Percentiles rank a stretch among this genome's conserved stretches.
phyloP scores from a whole-genome alignment of 2,329 filamentous ascomycete species.

The Colletotrichum endophyticum region DNA sequence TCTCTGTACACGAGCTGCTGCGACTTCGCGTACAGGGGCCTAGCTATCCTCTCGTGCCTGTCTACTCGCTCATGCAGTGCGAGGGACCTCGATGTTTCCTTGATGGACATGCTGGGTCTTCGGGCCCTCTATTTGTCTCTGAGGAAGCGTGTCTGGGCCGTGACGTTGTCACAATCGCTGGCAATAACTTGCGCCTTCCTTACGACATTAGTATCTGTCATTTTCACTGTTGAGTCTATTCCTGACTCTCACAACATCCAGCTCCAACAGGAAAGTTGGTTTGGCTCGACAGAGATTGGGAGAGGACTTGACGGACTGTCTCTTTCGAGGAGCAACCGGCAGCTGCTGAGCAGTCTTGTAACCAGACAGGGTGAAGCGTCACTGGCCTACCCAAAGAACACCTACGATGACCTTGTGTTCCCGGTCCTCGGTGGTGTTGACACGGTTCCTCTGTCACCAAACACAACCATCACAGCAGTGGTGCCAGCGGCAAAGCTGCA shows the following conservation, averaged over 20 bases:
- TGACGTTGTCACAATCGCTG: not conserved
- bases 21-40: not conserved
- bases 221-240: not conserved
- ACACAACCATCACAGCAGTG: not conserved
- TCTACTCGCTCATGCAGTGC: not conserved
- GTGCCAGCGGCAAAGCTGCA: not conserved
- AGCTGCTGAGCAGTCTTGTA: not conserved
- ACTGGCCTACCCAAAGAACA: not conserved
- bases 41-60: not conserved
- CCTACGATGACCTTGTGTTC: not conserved
- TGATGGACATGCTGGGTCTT: not conserved
- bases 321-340: not conserved
- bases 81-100: not conserved
- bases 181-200: not conserved
- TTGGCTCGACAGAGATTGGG: not conserved
- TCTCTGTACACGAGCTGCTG: not conserved
- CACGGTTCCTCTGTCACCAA: accelerated
- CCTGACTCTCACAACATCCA: not conserved
- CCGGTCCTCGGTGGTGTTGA: not conserved
- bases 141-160: not conserved
- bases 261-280: not conserved
- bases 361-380: not conserved
- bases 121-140: not conserved
- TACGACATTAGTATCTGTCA: not conserved
- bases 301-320: not conserved